phyloP scores from a whole-genome alignment of 2,329 filamentous ascomycete species.

The Colletotrichum australisinense region DNA sequence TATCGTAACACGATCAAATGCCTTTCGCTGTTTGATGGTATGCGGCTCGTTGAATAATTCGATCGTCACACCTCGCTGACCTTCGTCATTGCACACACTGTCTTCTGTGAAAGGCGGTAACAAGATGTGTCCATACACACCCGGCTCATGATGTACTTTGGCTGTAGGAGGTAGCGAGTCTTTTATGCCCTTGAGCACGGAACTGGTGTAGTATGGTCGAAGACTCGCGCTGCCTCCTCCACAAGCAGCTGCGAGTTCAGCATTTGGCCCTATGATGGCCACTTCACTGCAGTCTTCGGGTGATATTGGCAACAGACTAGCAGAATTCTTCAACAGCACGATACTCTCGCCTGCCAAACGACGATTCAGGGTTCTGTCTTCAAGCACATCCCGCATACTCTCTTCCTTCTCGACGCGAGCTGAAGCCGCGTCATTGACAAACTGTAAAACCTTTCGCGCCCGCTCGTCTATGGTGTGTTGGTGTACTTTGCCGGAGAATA shows the following conservation, averaged over 20 bases:
- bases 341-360: slow-evolving; percentile 75
- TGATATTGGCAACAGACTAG: slow-evolving; percentile 69
- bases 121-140: slow-evolving; percentile 73
- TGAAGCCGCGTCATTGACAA: slow-evolving; percentile 66
- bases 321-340: slow-evolving; percentile 79
- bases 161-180: slow-evolving; percentile 55
- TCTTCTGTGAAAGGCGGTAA: slow-evolving; percentile 66
- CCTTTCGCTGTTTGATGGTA: slow-evolving; percentile 54
- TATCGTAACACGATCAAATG: slow-evolving; percentile 61
- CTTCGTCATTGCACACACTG: slow-evolving; percentile 61
- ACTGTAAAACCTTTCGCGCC: slow-evolving; percentile 65
- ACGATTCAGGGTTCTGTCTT: slow-evolving; percentile 72
- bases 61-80: slow-evolving; percentile 70
- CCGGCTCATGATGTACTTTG: slow-evolving; percentile 61
- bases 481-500: slow-evolving; percentile 66
- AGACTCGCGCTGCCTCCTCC: slow-evolving; percentile 75
- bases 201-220: slow-evolving; percentile 75
- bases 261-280: slow-evolving; percentile 67
- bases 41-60: slow-evolving; percentile 71
- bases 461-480: slow-evolving; percentile 66
- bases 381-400: slow-evolving; percentile 65
- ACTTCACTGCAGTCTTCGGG: slow-evolving; percentile 60
- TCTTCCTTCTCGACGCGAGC: slow-evolving; percentile 67
- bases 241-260: slow-evolving; percentile 66
- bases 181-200: slow-evolving; percentile 77